phyloP scores from a whole-genome alignment of 805 yeast genomes.

The Spencermartinsiella europaea region DNA sequence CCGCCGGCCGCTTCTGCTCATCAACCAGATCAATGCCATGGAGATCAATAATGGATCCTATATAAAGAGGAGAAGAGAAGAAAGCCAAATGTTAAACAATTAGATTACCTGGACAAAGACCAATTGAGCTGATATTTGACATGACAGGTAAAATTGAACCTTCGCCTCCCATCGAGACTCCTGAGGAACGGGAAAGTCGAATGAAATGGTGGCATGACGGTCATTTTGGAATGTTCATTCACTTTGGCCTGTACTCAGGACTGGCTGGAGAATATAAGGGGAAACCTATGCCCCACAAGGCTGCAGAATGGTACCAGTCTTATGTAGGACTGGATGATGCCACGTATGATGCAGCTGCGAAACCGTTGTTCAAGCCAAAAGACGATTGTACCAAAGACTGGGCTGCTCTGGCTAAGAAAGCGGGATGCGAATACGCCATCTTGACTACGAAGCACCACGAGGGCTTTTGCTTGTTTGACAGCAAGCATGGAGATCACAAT shows the following conservation, averaged over 20 bases:
- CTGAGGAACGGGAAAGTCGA: constrained; percentile 5
- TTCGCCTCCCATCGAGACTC: neutral
- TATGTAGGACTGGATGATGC: constrained; percentile 11
- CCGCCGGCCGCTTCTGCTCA: too few species aligned
- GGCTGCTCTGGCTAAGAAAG: constrained; percentile 14
- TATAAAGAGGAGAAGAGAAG: too few species aligned
- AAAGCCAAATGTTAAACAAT: too few species aligned
- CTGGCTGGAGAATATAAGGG: constrained; percentile 16
- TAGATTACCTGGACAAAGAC: too few species aligned
- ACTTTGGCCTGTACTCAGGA: constrained; percentile 17
- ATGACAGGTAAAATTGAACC: neutral
- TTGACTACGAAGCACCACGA: constrained; percentile 19
- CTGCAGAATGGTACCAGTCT: constrained; percentile 18
- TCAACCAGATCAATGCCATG: too few species aligned
- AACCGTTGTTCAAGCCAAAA: constrained; percentile 8
- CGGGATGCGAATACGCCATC: constrained; percentile 16
- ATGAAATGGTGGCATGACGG: constrained; percentile 18
- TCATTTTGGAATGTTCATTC: constrained; percentile 19
- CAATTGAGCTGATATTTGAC: too few species aligned
- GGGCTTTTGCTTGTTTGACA: constrained; percentile 15
- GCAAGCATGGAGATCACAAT: constrained; percentile 7
- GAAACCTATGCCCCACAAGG: constrained; percentile 2
- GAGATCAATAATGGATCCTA: too few species aligned
- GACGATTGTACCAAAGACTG: constrained; percentile 8
- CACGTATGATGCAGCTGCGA: constrained; percentile 9